phyloP scores from a whole-genome alignment of 768 basidiomycete species.

The Tricholomella constricta region DNA sequence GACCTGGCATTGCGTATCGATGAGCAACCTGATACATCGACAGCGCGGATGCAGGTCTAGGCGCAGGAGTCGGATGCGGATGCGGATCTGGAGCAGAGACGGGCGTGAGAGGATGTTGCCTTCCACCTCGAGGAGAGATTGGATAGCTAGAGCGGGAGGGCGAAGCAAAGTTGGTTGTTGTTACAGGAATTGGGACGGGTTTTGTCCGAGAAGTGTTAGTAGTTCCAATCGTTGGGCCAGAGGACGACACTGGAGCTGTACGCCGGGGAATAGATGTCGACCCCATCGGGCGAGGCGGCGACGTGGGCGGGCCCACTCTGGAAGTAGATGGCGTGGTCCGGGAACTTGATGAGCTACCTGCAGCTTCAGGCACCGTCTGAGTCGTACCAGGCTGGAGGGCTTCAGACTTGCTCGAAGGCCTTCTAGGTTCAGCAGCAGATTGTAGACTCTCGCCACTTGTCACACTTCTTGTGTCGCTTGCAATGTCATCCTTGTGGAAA shows the following conservation, averaged over 20 bases:
- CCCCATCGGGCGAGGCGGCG: constrained; percentile 15
- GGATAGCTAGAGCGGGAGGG: constrained; percentile 42
- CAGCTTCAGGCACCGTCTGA: constrained; percentile 19
- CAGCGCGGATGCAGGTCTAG: constrained; percentile 69
- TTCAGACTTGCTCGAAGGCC: constrained; percentile 33
- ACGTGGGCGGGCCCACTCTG: constrained; percentile 3
- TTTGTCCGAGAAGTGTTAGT: constrained; percentile 37
- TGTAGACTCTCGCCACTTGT: constrained; percentile 52
- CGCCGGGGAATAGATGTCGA: constrained; percentile 24
- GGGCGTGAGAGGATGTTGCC: constrained; percentile 35
- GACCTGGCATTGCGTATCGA: constrained; percentile 66
- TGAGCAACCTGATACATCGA: constrained; percentile 79
- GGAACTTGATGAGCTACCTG: constrained; percentile 13
- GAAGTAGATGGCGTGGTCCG: constrained; percentile 3
- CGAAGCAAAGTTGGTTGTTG: constrained; percentile 33
- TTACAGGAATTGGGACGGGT: constrained; percentile 40
- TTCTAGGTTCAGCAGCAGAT: constrained; percentile 28
- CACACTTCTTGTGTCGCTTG: constrained; percentile 46
- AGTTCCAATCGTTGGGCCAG: constrained; percentile 14
- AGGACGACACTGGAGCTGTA: constrained; percentile 21
- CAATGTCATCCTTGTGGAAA: constrained; percentile 43
- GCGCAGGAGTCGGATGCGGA: constrained; percentile 63
- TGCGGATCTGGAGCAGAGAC: constrained; percentile 62
- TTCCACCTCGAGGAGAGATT: constrained; percentile 46
- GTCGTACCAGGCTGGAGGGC: constrained; percentile 21